Conservation (phyloP, 2,329 filamentous ascomycete genomes). For the Cryphonectria radicalis region DNA sequence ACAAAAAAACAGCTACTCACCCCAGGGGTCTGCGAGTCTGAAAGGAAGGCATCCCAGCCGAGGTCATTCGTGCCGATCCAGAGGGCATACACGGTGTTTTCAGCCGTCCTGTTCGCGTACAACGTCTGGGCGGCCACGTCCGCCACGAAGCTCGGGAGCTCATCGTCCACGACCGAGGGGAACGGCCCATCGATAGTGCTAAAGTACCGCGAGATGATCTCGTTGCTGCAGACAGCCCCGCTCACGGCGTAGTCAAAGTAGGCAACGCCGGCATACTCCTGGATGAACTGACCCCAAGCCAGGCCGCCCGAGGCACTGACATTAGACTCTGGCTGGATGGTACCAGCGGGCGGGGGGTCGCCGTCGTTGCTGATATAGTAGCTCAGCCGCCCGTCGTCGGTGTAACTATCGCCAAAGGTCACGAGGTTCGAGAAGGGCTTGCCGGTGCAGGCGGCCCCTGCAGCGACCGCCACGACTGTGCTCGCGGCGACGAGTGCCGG, state of each 20-base stretch:
- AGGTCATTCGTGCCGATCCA: constrained; percentile 87
- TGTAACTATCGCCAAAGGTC: constrained; percentile 77
- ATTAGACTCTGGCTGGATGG: constrained; percentile 49
- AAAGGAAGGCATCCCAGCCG: constrained; percentile 67
- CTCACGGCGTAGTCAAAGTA: constrained; percentile 73
- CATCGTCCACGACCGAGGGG: constrained; percentile 66
- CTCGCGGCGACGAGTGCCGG: neutral
- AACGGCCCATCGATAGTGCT: constrained; percentile 56
- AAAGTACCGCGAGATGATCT: constrained; percentile 62
- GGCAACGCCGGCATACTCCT: constrained; percentile 59
- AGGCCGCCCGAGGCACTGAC: constrained; percentile 67
- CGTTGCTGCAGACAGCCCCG: constrained; percentile 74
- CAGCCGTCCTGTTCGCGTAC: constrained; percentile 49
- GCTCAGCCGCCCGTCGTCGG: constrained; percentile 68
- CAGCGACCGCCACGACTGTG: constrained; percentile 10
- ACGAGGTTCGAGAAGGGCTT: constrained; percentile 64
- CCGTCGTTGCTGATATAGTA: constrained; percentile 67
- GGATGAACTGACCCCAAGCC: constrained; percentile 70
- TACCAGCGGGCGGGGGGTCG: constrained; percentile 64
- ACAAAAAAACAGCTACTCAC: constrained; percentile 3
- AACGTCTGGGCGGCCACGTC: constrained; percentile 50
- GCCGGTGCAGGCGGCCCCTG: constrained; percentile 30
- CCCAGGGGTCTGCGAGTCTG: constrained; percentile 62
- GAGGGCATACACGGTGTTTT: constrained; percentile 72
- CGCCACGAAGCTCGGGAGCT: constrained; percentile 60